Base-by-base conservation (phyloP, 768 basidiomycete species). In the Xerocomellus amylosporus region DNA sequence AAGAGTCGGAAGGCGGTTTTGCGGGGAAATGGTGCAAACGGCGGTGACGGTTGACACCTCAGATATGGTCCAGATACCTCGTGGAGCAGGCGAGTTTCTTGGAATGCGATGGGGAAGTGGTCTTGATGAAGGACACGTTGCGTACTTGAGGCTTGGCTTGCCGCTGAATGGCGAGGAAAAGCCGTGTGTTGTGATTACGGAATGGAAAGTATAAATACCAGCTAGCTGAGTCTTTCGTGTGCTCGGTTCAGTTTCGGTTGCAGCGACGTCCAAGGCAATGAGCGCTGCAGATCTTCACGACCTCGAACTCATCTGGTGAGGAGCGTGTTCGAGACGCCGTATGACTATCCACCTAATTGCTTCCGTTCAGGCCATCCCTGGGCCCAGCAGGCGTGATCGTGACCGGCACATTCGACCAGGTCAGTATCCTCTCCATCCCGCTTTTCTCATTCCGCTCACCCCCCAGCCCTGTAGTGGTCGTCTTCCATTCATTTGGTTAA, bases 401-500 rank as follows among this genome's bases (percentile, higher is more conserved):
- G 53, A 89, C 87, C 20, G 90, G 90, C 36, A 80, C 85, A 30
- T 92, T 91, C 67, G 89, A 92, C 77, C 73, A 86, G 71, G 89
- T 88, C 66, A 59, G 83, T 57, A 28, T 45, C 19, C 31, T n/a
- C 24, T 43, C 53, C 52, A 8, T 59, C 43, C 41, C 49, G 5
- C 8, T 34, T 36, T 39, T 49, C 24, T 17, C 33, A 36, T 28
- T 15, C 28, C 20, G 24, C 60, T 66, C 38, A 63, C 36, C 19
- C 24, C 20, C 12, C 8, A 20, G 20, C 8, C 26, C 22, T 26
- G 17, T 5, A 87, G 87, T 89, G 87, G 87, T 75, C 83, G 26
- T 71, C 73, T 54, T 83, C 85, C 36, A 70, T 79, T 43, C 77
- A 70, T 54, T 81, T 90, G 55, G 71, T 73, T 24, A 85, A 78